These are phyloP conservation scores for Camellia sinensis DNA, from an alignment of 148 eudicot genomes.

Conservation along the genomic window DNA sequence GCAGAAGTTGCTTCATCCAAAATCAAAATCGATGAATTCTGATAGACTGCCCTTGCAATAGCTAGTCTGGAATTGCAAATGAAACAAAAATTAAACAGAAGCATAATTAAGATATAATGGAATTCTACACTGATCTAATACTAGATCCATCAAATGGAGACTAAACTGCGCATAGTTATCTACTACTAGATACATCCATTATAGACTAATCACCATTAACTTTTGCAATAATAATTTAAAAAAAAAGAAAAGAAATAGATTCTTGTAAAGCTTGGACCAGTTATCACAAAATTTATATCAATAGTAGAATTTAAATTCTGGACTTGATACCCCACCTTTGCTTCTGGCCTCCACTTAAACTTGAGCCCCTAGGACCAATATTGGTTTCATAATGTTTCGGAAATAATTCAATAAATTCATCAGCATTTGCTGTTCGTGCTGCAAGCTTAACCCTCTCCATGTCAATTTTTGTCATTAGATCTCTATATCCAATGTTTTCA, in stretches of 20 bases:
- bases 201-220: background rate
- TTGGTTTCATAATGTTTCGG: slow-evolving; percentile 67
- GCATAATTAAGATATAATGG: background rate
- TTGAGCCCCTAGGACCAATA: slow-evolving; percentile 84
- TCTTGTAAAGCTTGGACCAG: background rate
- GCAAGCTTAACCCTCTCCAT: slow-evolving; percentile 75
- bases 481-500: slow-evolving; percentile 93
- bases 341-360: slow-evolving; percentile 94
- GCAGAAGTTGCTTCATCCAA: slow-evolving; percentile 99
- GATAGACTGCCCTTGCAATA: slow-evolving; percentile 93
- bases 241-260: background rate
- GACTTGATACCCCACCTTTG: slow-evolving; percentile 54
- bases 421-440: slow-evolving; percentile 88
- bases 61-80: slow-evolving; percentile 58
- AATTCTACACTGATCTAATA: background rate
- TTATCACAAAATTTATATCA: background rate
- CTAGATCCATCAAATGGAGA: background rate
- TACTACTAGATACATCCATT: background rate
- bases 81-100: background rate
- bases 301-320: background rate
- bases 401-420: slow-evolving; percentile 75
- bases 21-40: slow-evolving; percentile 76
- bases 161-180: too few relatives aligned
- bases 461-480: slow-evolving; percentile 62
- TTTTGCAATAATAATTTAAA: background rate